Evolutionary conservation across 805 yeast genomes (phyloP), one percentile per base, ranked within the genome.

Genomic region (Ogataea saltuana): DNA sequence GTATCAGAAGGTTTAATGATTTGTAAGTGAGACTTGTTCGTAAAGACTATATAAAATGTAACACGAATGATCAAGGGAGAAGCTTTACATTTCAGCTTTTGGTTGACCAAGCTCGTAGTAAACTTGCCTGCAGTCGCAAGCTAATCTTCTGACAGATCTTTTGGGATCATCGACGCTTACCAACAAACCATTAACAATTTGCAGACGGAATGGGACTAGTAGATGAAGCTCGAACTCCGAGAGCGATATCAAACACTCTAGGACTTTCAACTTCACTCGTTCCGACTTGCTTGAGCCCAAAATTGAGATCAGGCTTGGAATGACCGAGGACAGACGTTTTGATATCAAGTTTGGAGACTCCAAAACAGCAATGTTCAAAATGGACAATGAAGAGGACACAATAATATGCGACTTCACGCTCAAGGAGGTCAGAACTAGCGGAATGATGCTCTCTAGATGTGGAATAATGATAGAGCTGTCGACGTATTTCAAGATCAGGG

Each of bases 121-220:
- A 0, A 73, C 68, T 59, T 91, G 97, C 57, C 97, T 77, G 42
- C 91, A 79, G 53, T 85, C 88, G 41, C 85, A 81, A 6, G 91
- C 85, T 39, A 78, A 72, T 59, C 80, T 83, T 58, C 99, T 76
- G 1, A 91, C 87, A 2, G 64, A 67, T 61, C 99, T 76, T 58
- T 73, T 83, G 36, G 72, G 74, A 61, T 91, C 97, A 52, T 85
- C 93, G 49, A 93, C 67, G 0, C 76, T 81, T 1, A 56, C 59
- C 1, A 67, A 68, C 33, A 86, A 64, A 11, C 69, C 71, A 15
- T 54, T 61, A 27, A 86, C 68, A 9, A 87, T 68, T 9, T 60
- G 63, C 4, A 58, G 59, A 57, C 75, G 78, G 55, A 72, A 83
- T 4, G 83, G 81, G 17, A 76, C 65, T 41, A 84, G 55, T 15